phyloP scores from a whole-genome alignment of 164 flowering plant species.

The Macadamia integrifolia region DNA sequence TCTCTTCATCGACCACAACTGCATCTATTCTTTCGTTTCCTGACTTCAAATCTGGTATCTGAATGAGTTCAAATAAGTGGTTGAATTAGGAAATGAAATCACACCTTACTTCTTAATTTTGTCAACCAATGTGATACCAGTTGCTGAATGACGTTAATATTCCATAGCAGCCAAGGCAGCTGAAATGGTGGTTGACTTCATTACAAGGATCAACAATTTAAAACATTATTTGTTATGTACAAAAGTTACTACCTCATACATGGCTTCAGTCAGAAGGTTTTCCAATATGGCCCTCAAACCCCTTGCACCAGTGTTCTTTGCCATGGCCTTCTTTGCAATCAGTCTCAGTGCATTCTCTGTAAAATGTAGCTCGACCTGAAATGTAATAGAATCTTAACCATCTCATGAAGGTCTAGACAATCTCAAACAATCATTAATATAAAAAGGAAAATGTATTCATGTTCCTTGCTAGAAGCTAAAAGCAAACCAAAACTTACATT shows the following conservation, averaged over 20 bases:
- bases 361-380: conserved; percentile 89
- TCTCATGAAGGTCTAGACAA: background rate
- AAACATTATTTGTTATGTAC: too few relatives aligned
- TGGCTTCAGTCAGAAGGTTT: conserved; percentile 83
- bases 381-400: conserved; percentile 1
- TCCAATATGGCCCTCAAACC: conserved; percentile 86
- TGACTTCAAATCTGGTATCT: conserved; percentile 83
- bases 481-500: conserved; percentile 46
- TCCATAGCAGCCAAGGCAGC: background rate
- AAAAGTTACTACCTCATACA: conserved; percentile 75
- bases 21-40: conserved; percentile 83
- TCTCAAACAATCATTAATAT: background rate
- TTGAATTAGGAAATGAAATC: background rate
- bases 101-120: background rate
- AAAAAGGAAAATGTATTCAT: background rate
- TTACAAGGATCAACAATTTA: too few relatives aligned
- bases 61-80: conserved; percentile 13
- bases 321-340: conserved; percentile 84
- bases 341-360: conserved; percentile 71
- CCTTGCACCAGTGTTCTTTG: conserved; percentile 96
- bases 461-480: background rate
- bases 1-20: conserved; percentile 83
- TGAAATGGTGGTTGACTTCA: too few relatives aligned
- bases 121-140: background rate
- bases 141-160: background rate